Base-by-base conservation (phyloP, 768 basidiomycete species). In the Podaxis rugospora region DNA sequence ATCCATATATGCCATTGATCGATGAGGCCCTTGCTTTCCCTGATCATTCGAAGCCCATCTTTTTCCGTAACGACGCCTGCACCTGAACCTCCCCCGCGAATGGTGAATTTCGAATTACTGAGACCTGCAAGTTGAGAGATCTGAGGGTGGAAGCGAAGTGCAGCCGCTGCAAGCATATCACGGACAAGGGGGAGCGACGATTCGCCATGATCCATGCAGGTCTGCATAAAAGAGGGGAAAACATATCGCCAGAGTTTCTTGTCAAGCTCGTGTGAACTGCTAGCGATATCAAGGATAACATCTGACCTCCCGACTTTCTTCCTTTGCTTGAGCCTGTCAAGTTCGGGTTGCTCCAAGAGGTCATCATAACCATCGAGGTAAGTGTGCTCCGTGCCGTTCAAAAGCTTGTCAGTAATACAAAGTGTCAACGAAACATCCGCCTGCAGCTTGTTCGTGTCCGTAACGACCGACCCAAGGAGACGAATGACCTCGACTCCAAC, bases 1-100 rank as follows among this genome's bases (percentile, higher is more conserved):
- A 93, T 79, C 92, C 92, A 93, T 21, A 86, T 74, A 62, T 88
- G 82, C 92, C 92, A 94, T 71, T 94, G 92, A 46, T 87, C 84
- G 35, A 92, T 78, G 18, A 84, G 69, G 14, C 70, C 68, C 67
- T 78, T 84, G 65, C 86, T 85, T 5, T 90, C 89, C 39, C 74
- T 72, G 11, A 87, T 75, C 5, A 80, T 64, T 54, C 80, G 83
- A 25, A 76, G 66, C 0, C 82, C 82, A 59, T 87, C 85, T 53
- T 77, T 79, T 51, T 87, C 87, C 1, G 73, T 72, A 4, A 73
- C 70, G 2, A 72, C 69, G 16, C 84, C 80, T 42, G 80, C 67
- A 18, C 79, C 72, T 50, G 79, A 76, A 13, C 76, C 67, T n/a
- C 85, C 83, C 32, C 82, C 76, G 28, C 81, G 76, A 37, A 69